phyloP scores from a whole-genome alignment of 2,329 filamentous ascomycete species.

The Ceratocystis harringtonii region DNA sequence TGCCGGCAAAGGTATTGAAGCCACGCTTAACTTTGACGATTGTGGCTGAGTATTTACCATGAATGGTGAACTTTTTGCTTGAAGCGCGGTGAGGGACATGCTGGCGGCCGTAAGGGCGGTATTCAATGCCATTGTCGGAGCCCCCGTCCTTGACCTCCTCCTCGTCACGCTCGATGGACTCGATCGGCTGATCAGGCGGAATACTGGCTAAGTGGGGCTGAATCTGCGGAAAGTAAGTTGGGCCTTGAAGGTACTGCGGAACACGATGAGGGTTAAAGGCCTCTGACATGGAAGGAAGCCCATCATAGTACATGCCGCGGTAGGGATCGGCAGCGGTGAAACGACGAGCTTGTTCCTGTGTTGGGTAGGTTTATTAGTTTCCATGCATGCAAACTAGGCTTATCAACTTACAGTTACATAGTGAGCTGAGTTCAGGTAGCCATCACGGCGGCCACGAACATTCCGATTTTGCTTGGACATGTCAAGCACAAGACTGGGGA shows the following conservation, averaged over 20 bases:
- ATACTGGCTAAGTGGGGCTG: neutral
- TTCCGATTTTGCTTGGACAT: neutral
- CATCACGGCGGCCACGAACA: conserved; percentile 12
- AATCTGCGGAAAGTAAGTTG: neutral
- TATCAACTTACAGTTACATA: conserved; percentile 10
- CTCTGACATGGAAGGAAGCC: conserved; percentile 1
- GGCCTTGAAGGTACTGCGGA: neutral
- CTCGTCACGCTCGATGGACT: neutral
- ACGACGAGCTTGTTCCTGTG: conserved; percentile 12
- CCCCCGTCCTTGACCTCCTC: neutral
- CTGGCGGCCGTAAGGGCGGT: conserved; percentile 8
- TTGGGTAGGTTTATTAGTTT: neutral
- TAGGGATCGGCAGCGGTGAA: conserved; percentile 12
- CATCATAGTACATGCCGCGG: conserved; percentile 14
- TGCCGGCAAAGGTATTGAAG: conserved; percentile 11
- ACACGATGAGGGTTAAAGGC: neutral
- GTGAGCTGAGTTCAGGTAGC: conserved; percentile 11
- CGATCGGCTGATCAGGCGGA: neutral
- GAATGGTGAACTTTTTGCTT: conserved; percentile 1
- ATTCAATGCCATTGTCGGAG: conserved; percentile 5
- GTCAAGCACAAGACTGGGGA: conserved; percentile 1
- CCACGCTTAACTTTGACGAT: conserved; percentile 10
- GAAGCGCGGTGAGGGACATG: neutral
- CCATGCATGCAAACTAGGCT: neutral
- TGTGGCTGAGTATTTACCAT: conserved; percentile 14